Conservation (phyloP, 202 grass and related monocot genomes). For the Schoenoplectus tabernaemontani region DNA sequence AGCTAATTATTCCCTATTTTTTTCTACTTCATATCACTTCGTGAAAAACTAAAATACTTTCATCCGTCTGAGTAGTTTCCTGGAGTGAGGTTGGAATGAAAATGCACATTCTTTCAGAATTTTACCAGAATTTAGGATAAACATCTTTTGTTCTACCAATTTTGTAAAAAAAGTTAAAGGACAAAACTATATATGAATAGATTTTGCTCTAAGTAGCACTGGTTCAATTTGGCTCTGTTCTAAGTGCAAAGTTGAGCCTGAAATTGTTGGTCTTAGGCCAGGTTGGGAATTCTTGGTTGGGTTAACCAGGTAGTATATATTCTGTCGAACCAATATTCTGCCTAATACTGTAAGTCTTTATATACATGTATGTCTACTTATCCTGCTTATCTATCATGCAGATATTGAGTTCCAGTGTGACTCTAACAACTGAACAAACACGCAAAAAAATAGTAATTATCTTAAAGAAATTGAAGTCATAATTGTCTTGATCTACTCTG, state of each 20-base stretch:
- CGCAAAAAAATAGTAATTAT: background rate
- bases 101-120: background rate
- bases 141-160: too few relatives aligned
- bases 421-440: background rate
- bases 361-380: background rate
- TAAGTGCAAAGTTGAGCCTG: background rate
- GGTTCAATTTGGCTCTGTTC: background rate
- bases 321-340: background rate
- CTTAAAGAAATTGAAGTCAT: background rate
- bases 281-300: background rate
- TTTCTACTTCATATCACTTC: background rate
- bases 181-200: too few relatives aligned
- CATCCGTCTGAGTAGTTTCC: conserved; percentile 6
- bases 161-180: too few relatives aligned
- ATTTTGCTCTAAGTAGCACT: background rate
- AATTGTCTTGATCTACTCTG: background rate
- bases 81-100: background rate
- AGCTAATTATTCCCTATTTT: background rate
- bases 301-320: background rate
- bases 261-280: background rate
- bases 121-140: background rate
- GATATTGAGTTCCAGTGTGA: background rate
- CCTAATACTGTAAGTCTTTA: background rate
- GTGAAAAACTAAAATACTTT: background rate
- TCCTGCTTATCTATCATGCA: background rate